Evolutionary conservation across 495 filamentous ascomycete species (phyloP), one percentile per base, ranked within the genome.

Genomic region (Chaetomidium leptoderma): DNA sequence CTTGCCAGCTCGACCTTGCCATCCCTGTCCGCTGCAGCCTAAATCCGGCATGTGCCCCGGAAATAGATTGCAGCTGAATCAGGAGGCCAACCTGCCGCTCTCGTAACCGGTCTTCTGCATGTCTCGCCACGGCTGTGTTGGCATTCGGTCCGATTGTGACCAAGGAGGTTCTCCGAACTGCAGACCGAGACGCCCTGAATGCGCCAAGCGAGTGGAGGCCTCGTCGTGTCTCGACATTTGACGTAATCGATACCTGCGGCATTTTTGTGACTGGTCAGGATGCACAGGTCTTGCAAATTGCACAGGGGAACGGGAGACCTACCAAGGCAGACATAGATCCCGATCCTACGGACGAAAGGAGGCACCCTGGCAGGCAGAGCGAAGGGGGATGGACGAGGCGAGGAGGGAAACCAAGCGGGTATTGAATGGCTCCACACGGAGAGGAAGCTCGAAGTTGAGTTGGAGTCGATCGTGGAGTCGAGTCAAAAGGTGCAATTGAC

Each of bases 211-310:
- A 51, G 26, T 26, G 13, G 33, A 48, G 54, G 54, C 43, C 54
- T 57, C 54, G 19, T 49, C 6, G 19, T 39, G 35, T 49, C 44
- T 57, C 44, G 29, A 19, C 32, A 32, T 58, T 58, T 29, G 36
- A 46, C 45, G 45, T 37, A 30, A 43, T 33, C 46, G 45, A 58
- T 58, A 58, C 55, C 55, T 58, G 46, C 45, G 33, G 55, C 44
- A 58, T 40, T 58, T 58, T 49, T 44, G 45, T 58, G 23, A 50
- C 55, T 58, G 16, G 55, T 58, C 24, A 58, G 45, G 36, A 42
- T 39, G 16, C 7, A 11, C 36, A 39, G 36, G 36, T 39, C 36
- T 11, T 39, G 16, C 36, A 39, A 16, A 39, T n/a, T 39, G 14
- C 16, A 39, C 16, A 16, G 36, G 36, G 36, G 36, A n/a, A 13